Evolutionary conservation across 768 basidiomycete species (phyloP), one percentile per base, ranked within the genome.

Genomic region (Tulasnella sp.): DNA sequence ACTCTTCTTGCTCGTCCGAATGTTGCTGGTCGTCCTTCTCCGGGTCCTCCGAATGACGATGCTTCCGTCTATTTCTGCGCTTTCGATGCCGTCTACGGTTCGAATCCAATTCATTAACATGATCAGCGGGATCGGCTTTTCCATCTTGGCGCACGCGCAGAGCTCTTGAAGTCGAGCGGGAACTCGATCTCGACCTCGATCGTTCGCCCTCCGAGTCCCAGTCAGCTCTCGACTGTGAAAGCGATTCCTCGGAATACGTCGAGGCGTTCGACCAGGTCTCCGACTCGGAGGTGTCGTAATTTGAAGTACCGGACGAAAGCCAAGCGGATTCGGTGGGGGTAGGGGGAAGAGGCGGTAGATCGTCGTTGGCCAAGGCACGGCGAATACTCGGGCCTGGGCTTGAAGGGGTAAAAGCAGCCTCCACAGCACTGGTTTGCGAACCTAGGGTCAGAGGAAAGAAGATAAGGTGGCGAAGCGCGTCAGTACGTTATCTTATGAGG

Each of bases 1-100:
- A 81, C 72, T 85, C 81, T 11, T 85, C 52, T 40, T 64, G 71
- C n/a, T 82, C 82, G 1, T 81, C 82, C 54, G 79, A 3, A 52
- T 36, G 68, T 8, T 74, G 78, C 19, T 52, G 34, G 69, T 25
- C 72, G 22, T 68, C 39, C 11, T 67, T 8, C 4, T 36, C 1
- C 8, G 15, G 3, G 14, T 19, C 1, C 11, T 38, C 29, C 22
- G 69, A 3, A 29, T 12, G 29, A 74, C 2, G 38, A 71, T 75
- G 38, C 49, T 34, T 37, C 29, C 37, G 22, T 4, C 58, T 4
- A 29, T 31, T 72, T 22, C 29, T 72, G 7, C 37, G 34, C 37
- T 19, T 76, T 37, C n/a, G 36, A 1, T 19, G 19, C 67, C 72
- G 37, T 29, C 34, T 40, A 31, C 19, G 25, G 25, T 67, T 39